Base-by-base conservation (phyloP, 2,329 filamentous ascomycete species). In the Fusarium sambucinum region DNA sequence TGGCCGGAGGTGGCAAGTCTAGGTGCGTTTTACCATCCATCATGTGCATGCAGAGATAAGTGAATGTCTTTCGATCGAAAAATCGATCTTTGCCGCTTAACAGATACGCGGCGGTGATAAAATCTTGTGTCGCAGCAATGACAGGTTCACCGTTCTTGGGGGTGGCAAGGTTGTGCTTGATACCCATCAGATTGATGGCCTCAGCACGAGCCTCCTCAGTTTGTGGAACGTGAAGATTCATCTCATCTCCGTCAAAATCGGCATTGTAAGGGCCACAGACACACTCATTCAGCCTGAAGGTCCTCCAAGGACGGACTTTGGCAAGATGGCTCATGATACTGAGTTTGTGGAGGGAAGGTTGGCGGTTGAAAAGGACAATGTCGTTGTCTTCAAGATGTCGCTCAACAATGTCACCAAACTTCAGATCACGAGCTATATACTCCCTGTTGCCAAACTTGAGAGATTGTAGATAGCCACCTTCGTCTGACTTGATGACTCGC, bases 81-180 rank as follows among this genome's bases (percentile, higher is more conserved):
- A 99, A 98, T 58, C 90, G 88, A 77, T 98, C 95, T 77, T 98
- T 98, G 79, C 90, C 92, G 73, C 93, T 97, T 27, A 98, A 84
- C 6, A 98, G 82, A 76, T 94, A 99, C 1, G 96, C 92, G 6
- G 94, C 94, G 27, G 95, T 98, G 73, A 99, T 98, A 81, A 99
- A 99, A 84, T 99, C 96, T 76, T 99, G 96, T 30, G 97, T 99
- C n/a, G 96, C 95, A 19, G 94, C 94, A 81, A 99, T 98, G 73
- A 99, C 97, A 3, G 96, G 96, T 73, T 97, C 95, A 76, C 96
- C 96, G 80, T 98, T 98, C 80, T 97, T 97, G 1, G 96, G 96
- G 0, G 96, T 99, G 5, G 92, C 92, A 60, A 99, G 80, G 77
- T 99, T 99, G 83, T 98, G 90, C 81, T 97, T 97, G 57, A 99